Conservation (phyloP, 129 eudicot species). For the Flaveria linearis region DNA sequence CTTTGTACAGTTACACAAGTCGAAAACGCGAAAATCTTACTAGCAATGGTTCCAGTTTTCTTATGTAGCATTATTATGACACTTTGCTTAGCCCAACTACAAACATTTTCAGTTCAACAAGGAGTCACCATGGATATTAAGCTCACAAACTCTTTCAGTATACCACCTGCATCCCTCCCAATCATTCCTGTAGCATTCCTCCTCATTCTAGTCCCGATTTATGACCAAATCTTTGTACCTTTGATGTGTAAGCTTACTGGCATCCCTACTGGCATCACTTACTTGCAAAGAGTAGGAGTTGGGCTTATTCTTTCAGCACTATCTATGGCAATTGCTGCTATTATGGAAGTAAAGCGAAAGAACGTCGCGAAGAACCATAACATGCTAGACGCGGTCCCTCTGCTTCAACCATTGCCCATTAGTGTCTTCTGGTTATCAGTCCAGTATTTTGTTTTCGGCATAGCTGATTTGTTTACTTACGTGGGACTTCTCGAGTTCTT, state of each 20-base stretch:
- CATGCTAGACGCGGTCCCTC: constrained; percentile 62
- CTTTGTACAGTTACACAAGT: constrained; percentile 78
- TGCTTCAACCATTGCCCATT: constrained; percentile 52
- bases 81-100: constrained; percentile 59
- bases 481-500: constrained; percentile 67
- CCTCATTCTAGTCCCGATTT: constrained; percentile 45
- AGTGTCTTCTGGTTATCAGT: constrained; percentile 61
- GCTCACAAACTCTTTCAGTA: constrained; percentile 45
- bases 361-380: constrained; percentile 40
- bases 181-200: constrained; percentile 53
- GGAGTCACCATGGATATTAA: constrained; percentile 61
- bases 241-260: constrained; percentile 47
- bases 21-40: constrained; percentile 62
- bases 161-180: constrained; percentile 70
- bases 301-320: constrained; percentile 59
- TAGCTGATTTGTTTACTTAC: constrained; percentile 68
- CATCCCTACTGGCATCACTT: constrained; percentile 60
- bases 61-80: constrained; percentile 56
- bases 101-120: constrained; percentile 30
- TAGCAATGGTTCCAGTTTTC: constrained; percentile 59
- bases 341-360: constrained; percentile 62
- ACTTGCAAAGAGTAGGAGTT: constrained; percentile 65
- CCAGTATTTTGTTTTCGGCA: constrained; percentile 59
- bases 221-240: constrained; percentile 56
- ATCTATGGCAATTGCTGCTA: constrained; percentile 66